Evolutionary conservation across 345 rosid species (phyloP).

Genomic region (Hirschfeldia incana): DNA sequence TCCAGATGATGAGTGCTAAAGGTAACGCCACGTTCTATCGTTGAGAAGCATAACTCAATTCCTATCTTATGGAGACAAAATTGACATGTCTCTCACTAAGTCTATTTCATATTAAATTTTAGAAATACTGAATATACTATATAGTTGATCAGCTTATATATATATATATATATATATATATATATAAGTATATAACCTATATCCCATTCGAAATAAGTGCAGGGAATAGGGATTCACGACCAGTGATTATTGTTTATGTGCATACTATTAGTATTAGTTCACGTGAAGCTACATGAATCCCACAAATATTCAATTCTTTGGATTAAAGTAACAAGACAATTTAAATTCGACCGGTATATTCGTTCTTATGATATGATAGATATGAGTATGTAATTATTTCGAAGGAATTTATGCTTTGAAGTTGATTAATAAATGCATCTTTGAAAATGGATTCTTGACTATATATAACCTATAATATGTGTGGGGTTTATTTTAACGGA

Average conservation of each 20-base stretch:
- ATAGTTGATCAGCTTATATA: neutral
- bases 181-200: neutral
- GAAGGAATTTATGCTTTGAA: conserved; percentile 12
- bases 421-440: conserved; percentile 9
- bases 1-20: conserved; percentile 19
- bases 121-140: neutral
- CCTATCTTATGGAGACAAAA: conserved; percentile 32
- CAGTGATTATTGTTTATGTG: conserved; percentile 24
- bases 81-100: conserved; percentile 30
- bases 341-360: conserved; percentile 12
- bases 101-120: conserved; percentile 24
- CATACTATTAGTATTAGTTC: conserved; percentile 19
- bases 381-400: neutral
- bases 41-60: conserved; percentile 26
- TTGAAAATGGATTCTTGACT: conserved; percentile 2
- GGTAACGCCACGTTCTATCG: conserved; percentile 36
- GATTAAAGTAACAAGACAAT: conserved; percentile 6
- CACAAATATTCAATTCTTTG: conserved; percentile 12
- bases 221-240: conserved; percentile 14
- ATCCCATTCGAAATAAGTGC: conserved; percentile 32
- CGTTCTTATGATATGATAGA: neutral
- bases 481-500: conserved; percentile 15
- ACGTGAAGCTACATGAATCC: conserved; percentile 37
- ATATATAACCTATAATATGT: conserved; percentile 9
- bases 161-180: neutral